phyloP scores from a whole-genome alignment of 2,329 filamentous ascomycete species.

The Mycosphaerelloides madeirae region DNA sequence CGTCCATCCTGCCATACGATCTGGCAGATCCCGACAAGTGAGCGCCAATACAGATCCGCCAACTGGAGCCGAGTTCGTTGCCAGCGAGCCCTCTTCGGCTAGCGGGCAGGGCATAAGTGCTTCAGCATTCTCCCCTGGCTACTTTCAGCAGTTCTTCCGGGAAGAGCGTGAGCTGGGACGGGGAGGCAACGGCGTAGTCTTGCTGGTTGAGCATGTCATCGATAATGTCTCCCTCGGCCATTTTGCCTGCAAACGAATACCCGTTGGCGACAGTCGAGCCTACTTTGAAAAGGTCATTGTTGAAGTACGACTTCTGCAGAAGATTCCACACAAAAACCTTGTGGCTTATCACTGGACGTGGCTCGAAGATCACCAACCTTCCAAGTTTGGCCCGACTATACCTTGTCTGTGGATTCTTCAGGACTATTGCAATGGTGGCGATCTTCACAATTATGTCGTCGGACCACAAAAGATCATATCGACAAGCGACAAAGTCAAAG shows the following conservation, averaged over 20 bases:
- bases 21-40: constrained; percentile 31
- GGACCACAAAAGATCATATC: constrained; percentile 69
- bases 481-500: constrained; percentile 74
- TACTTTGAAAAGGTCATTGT: constrained; percentile 89
- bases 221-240: constrained; percentile 83
- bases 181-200: constrained; percentile 89
- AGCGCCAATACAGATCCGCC: constrained; percentile 36
- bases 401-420: constrained; percentile 96
- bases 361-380: constrained; percentile 84
- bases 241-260: constrained; percentile 95
- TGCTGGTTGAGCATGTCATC: constrained; percentile 88
- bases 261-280: constrained; percentile 86
- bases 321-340: constrained; percentile 87
- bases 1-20: constrained; percentile 37
- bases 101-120: constrained; percentile 67
- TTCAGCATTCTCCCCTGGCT: constrained; percentile 84
- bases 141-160: constrained; percentile 89
- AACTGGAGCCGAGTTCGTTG: constrained; percentile 48
- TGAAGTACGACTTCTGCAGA: constrained; percentile 88
- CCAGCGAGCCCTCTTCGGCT: constrained; percentile 39
- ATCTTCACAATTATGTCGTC: constrained; percentile 83
- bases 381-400: constrained; percentile 79
- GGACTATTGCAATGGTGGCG: constrained; percentile 93
- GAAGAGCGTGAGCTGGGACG: constrained; percentile 81
- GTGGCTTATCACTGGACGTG: constrained; percentile 97